phyloP scores from a whole-genome alignment of 352 stramenopile species.

The Phytophthora europaea region DNA sequence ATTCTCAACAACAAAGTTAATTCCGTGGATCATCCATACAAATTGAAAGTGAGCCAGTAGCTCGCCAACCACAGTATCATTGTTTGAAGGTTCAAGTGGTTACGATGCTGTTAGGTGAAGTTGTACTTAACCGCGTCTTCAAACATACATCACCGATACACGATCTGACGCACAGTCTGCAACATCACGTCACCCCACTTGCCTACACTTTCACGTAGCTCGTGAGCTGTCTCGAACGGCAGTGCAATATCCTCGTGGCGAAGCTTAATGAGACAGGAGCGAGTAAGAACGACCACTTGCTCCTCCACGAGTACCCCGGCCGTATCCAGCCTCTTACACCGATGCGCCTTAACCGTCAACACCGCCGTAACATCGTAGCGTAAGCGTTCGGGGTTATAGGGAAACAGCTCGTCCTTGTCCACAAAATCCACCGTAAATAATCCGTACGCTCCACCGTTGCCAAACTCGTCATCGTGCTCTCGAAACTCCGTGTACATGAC shows the following conservation, averaged over 20 bases:
- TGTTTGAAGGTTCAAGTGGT: too few species aligned
- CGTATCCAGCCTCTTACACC: slow-evolving; percentile 15
- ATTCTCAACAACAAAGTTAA: too few species aligned
- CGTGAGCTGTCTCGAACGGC: slow-evolving; percentile 36
- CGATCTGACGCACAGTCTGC: slow-evolving; percentile 46
- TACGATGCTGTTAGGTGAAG: too few species aligned
- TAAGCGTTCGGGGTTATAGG: slow-evolving; percentile 44
- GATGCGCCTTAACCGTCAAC: slow-evolving; percentile 35
- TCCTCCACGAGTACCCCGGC: slow-evolving; percentile 16
- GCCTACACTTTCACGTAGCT: slow-evolving; percentile 51
- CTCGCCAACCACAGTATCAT: too few species aligned
- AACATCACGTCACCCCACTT: slow-evolving; percentile 66
- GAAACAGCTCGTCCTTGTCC: slow-evolving; percentile 49
- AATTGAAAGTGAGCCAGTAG: too few species aligned
- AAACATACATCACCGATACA: slow-evolving; percentile 31
- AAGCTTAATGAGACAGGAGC: slow-evolving; percentile 44
- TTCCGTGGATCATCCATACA: too few species aligned
- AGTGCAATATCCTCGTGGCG: slow-evolving; percentile 30
- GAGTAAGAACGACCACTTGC: slow-evolving; percentile 45
- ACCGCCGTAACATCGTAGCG: slow-evolving; percentile 45
- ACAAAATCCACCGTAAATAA: slow-evolving; percentile 46
- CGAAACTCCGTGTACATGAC: slow-evolving; percentile 45
- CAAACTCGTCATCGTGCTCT: slow-evolving; percentile 25
- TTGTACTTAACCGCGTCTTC: not conserved
- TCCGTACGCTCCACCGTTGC: slow-evolving; percentile 24